Conservation (phyloP, 768 basidiomycete species). For the Lentinula aciculospora region DNA sequence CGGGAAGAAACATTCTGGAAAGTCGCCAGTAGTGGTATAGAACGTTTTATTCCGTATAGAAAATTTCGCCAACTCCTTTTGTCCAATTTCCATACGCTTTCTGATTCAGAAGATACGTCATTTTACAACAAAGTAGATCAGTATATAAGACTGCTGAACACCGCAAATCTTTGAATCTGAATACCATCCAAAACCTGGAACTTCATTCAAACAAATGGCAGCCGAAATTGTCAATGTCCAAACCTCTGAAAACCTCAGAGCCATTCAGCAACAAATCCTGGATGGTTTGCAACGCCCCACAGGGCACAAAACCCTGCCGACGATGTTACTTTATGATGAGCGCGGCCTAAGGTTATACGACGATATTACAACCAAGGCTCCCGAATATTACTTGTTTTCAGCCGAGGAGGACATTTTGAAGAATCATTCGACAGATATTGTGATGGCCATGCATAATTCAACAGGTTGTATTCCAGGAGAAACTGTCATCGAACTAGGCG, state of each 20-base stretch:
- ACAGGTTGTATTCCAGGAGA: conserved; percentile 34
- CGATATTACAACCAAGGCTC: conserved; percentile 68
- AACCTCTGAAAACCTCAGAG: conserved; percentile 23
- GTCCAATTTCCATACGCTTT: not conserved
- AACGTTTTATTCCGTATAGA: not conserved
- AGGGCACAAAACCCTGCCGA: conserved; percentile 66
- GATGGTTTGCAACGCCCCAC: conserved; percentile 49
- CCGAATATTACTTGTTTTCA: conserved; percentile 86
- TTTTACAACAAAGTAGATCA: not conserved
- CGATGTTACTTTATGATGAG: conserved; percentile 83
- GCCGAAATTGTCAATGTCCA: conserved; percentile 50
- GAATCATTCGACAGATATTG: conserved; percentile 68
- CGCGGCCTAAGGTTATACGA: conserved; percentile 83
- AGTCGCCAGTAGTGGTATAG: not conserved
- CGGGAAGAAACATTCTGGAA: not conserved
- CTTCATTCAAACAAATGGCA: conserved; percentile 24
- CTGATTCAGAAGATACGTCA: not conserved
- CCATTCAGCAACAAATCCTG: conserved; percentile 42
- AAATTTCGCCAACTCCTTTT: not conserved
- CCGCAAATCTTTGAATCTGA: not conserved
- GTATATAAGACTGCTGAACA: not conserved
- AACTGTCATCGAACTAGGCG: conserved; percentile 85
- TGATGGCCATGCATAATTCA: conserved; percentile 56
- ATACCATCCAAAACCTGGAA: not conserved
- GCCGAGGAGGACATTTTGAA: conserved; percentile 87